These are phyloP conservation scores for Microsporum audouinii DNA, from an alignment of 2,329 filamentous ascomycete genomes.

Conservation along the genomic window DNA sequence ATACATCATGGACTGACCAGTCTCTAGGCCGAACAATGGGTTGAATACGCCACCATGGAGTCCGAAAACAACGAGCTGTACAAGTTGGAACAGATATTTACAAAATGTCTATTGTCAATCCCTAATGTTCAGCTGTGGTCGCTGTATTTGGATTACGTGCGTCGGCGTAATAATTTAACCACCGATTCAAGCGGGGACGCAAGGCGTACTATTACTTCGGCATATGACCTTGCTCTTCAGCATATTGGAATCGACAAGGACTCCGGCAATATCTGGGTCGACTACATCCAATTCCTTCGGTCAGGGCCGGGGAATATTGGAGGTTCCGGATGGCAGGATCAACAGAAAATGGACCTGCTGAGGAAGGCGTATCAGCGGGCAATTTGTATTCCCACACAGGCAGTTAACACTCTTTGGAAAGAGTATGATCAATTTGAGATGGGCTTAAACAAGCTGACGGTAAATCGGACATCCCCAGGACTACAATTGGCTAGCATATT, in stretches of 20 bases:
- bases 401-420: slow-evolving; percentile 80
- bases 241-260: slow-evolving; percentile 87
- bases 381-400: slow-evolving; percentile 72
- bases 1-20: slow-evolving; percentile 21
- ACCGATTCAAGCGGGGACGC: slow-evolving; percentile 65
- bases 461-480: slow-evolving; percentile 28
- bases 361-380: slow-evolving; percentile 88
- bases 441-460: slow-evolving; percentile 81
- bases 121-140: slow-evolving; percentile 83
- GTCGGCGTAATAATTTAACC: slow-evolving; percentile 75
- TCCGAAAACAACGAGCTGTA: slow-evolving; percentile 72
- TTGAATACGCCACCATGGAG: slow-evolving; percentile 80
- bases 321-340: slow-evolving; percentile 84
- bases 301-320: slow-evolving; percentile 75
- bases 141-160: slow-evolving; percentile 88
- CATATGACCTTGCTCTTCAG: slow-evolving; percentile 85
- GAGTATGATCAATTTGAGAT: slow-evolving; percentile 97
- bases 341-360: slow-evolving; percentile 92
- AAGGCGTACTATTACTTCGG: slow-evolving; percentile 66
- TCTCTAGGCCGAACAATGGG: slow-evolving; percentile 76
- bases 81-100: slow-evolving; percentile 73
- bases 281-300: slow-evolving; percentile 90
- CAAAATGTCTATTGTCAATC: slow-evolving; percentile 62
- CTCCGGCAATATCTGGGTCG: slow-evolving; percentile 79
- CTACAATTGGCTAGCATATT: background rate